phyloP scores from a whole-genome alignment of 192 early-diverging fungal genomes.

The Endogone sp. region DNA sequence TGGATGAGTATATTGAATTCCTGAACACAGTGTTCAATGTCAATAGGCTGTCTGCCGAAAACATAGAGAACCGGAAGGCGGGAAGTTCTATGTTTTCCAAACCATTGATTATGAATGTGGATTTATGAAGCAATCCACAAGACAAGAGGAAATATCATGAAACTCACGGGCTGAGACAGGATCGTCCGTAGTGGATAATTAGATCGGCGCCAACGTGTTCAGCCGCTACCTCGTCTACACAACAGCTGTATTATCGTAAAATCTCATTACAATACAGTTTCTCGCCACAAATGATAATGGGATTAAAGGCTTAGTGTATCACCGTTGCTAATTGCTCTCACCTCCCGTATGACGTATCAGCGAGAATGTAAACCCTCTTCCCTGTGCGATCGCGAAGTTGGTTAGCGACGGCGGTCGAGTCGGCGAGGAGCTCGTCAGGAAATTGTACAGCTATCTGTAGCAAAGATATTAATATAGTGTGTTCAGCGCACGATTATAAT shows the following conservation, averaged over 20 bases:
- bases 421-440: conserved; percentile 79
- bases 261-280: too few relatives aligned
- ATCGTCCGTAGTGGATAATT: conserved; percentile 94
- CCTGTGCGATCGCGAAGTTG: conserved; percentile 44
- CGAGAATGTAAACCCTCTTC: conserved; percentile 72
- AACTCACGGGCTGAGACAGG: conserved; percentile 81
- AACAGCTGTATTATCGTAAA: conserved; percentile 89
- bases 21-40: conserved; percentile 51
- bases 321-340: conserved; percentile 8
- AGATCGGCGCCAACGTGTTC: conserved; percentile 81
- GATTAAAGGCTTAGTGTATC: background rate
- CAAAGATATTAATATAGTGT: too few relatives aligned
- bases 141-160: background rate
- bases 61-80: conserved; percentile 82
- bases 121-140: too few relatives aligned
- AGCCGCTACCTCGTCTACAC: conserved; percentile 96
- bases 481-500: background rate
- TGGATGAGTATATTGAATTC: conserved; percentile 40
- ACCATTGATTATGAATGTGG: too few relatives aligned
- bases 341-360: conserved; percentile 94
- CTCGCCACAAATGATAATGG: too few relatives aligned
- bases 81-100: conserved; percentile 46
- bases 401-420: conserved; percentile 61
- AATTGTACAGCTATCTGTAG: conserved; percentile 83
- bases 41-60: conserved; percentile 74